Evolutionary conservation across 768 basidiomycete species (phyloP).

Genomic region (Termitomyces sp.): DNA sequence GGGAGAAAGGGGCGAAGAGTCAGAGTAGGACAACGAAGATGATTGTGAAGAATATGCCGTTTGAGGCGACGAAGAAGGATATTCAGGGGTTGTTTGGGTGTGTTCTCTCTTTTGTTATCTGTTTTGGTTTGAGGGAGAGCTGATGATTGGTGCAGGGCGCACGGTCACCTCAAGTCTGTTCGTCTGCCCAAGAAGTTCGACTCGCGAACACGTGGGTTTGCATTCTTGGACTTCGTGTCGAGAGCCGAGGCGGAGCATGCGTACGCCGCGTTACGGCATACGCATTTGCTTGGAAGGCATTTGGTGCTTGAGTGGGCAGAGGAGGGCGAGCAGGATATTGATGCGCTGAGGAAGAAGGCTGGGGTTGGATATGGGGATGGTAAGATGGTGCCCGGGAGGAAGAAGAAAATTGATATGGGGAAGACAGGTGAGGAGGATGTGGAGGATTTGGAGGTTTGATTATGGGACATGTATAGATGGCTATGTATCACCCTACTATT

Average conservation of each 20-base stretch:
- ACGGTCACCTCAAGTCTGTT: conserved; percentile 92
- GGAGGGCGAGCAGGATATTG: conserved; percentile 76
- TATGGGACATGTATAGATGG: background rate
- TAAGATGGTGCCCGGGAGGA: conserved; percentile 66
- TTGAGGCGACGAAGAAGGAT: conserved; percentile 94
- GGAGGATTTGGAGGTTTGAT: conserved; percentile 27
- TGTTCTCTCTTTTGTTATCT: conserved; percentile 24
- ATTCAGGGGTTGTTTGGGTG: conserved; percentile 86
- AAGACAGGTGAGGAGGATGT: conserved; percentile 32
- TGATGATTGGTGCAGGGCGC: conserved; percentile 51
- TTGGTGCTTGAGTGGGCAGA: conserved; percentile 94
- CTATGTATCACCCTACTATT: background rate
- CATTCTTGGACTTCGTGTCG: conserved; percentile 92
- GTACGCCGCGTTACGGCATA: conserved; percentile 82
- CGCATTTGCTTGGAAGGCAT: conserved; percentile 94
- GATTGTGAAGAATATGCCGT: conserved; percentile 97
- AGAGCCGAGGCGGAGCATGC: conserved; percentile 89
- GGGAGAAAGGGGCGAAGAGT: conserved; percentile 29
- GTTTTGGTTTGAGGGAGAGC: background rate
- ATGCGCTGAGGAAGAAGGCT: conserved; percentile 71
- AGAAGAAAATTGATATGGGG: conserved; percentile 64
- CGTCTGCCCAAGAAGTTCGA: conserved; percentile 93
- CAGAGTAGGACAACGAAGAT: conserved; percentile 85
- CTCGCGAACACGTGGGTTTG: conserved; percentile 87
- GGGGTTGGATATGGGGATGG: conserved; percentile 75